Conservation (phyloP, 208 protist genomes). For the Leishmania lainsoni region DNA sequence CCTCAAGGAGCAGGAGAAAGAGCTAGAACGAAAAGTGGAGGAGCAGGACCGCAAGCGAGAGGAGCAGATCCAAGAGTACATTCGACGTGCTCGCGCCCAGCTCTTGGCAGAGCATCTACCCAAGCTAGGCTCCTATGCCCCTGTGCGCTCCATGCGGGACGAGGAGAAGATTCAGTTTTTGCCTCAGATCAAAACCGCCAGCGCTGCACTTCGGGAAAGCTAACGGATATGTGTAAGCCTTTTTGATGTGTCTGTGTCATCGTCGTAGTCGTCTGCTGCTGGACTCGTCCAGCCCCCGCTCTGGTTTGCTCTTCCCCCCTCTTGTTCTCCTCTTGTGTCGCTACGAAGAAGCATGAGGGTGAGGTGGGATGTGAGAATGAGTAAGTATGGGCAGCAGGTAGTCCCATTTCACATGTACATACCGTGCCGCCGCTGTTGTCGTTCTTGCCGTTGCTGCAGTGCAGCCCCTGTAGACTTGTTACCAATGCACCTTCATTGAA, state of each 20-base stretch:
- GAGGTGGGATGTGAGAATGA: background rate
- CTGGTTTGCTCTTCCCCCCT: background rate
- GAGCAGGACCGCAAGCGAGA: conserved; percentile 54
- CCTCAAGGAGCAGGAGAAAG: conserved; percentile 79
- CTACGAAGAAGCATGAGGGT: background rate
- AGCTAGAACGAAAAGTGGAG: conserved; percentile 59
- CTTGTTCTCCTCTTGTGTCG: background rate
- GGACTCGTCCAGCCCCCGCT: too few species aligned
- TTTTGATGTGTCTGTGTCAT: too few species aligned
- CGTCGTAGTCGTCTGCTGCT: background rate
- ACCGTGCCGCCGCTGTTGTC: background rate
- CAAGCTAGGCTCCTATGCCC: conserved; percentile 69
- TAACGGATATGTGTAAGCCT: background rate
- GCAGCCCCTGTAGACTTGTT: background rate
- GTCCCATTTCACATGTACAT: conserved; percentile 3
- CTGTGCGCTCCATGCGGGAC: conserved; percentile 53
- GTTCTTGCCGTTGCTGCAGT: background rate
- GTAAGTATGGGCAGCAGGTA: background rate
- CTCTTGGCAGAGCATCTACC: conserved; percentile 77
- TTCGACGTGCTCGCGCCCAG: conserved; percentile 76
- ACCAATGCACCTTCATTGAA: background rate
- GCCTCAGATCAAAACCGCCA: conserved; percentile 15
- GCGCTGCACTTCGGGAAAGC: background rate
- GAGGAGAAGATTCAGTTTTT: conserved; percentile 63
- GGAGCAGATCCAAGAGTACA: conserved; percentile 82